phyloP scores from a whole-genome alignment of 768 basidiomycete species.

The Piloderma croceum region DNA sequence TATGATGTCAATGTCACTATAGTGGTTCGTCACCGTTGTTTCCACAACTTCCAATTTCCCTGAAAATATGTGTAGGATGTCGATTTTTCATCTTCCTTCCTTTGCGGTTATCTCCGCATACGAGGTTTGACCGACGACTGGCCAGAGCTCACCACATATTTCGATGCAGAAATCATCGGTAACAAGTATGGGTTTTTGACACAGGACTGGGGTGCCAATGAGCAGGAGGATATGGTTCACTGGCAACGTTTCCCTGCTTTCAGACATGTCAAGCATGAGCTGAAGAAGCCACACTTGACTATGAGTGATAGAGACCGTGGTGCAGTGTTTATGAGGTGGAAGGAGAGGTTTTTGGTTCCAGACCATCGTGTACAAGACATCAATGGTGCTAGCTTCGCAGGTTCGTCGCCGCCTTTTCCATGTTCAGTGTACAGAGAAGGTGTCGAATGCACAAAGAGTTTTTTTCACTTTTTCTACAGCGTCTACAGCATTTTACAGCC shows the following conservation, averaged over 20 bases:
- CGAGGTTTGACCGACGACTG: conserved; percentile 89
- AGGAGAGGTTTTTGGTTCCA: conserved; percentile 94
- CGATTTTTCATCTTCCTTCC: conserved; percentile 76
- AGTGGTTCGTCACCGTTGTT: conserved; percentile 54
- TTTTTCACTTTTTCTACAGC: conserved; percentile 1
- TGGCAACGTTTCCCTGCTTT: conserved; percentile 94
- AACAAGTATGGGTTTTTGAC: conserved; percentile 88
- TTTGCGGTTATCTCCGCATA: conserved; percentile 92
- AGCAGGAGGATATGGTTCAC: conserved; percentile 88
- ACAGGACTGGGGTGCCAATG: conserved; percentile 83
- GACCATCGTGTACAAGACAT: conserved; percentile 92
- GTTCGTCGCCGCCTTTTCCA: conserved; percentile 37
- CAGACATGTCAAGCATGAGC: conserved; percentile 71
- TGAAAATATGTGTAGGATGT: conserved; percentile 57
- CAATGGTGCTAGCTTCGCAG: conserved; percentile 91
- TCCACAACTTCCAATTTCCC: conserved; percentile 6
- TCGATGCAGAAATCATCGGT: conserved; percentile 95
- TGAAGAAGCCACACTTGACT: conserved; percentile 72
- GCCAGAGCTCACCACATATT: conserved; percentile 94
- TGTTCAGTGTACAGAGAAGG: too few relatives aligned
- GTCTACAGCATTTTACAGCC: conserved; percentile 13
- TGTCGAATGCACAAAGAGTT: too few relatives aligned
- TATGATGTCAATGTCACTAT: conserved; percentile 94
- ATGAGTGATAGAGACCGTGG: conserved; percentile 73
- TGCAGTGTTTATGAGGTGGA: conserved; percentile 94